Conservation (phyloP, 129 eudicot genomes). For the Calendula officinalis region DNA sequence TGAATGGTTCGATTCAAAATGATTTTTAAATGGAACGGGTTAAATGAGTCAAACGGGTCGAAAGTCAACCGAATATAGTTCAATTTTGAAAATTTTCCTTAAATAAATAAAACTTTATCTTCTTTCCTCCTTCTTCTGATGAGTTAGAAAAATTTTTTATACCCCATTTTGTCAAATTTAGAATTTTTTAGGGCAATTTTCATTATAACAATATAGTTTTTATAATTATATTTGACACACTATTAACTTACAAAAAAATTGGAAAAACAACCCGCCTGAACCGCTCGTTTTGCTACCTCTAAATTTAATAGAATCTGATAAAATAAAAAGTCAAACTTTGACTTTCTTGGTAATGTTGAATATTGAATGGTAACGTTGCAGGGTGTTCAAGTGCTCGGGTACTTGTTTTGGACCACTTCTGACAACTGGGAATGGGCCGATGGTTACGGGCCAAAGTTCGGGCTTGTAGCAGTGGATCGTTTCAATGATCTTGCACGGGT, state of each 20-base stretch:
- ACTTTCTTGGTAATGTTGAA: conserved; percentile 3
- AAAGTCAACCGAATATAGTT: not conserved
- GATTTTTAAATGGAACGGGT: not conserved
- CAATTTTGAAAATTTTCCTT: no score
- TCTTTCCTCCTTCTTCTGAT: no score
- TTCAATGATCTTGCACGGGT: conserved; percentile 77
- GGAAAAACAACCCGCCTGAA: not conserved
- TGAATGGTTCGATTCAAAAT: not conserved
- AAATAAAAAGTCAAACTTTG: not conserved
- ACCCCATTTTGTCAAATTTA: no score
- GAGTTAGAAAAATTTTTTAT: no score
- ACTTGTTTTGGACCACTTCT: conserved; percentile 95
- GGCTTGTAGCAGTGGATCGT: conserved; percentile 97
- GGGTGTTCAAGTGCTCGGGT: conserved; percentile 92
- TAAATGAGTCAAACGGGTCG: not conserved
- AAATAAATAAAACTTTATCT: no score
- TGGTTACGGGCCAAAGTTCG: conserved; percentile 98
- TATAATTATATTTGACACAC: not conserved
- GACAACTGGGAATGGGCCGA: conserved; percentile 99
- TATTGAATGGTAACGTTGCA: conserved; percentile 29
- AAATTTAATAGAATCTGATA: not conserved
- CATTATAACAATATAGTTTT: not conserved
- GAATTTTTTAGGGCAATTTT: not conserved
- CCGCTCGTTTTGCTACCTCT: not conserved
- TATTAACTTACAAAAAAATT: not conserved